Base-by-base conservation (phyloP, 2,329 filamentous ascomycete genomes). In the Calonectria fujianensis region DNA sequence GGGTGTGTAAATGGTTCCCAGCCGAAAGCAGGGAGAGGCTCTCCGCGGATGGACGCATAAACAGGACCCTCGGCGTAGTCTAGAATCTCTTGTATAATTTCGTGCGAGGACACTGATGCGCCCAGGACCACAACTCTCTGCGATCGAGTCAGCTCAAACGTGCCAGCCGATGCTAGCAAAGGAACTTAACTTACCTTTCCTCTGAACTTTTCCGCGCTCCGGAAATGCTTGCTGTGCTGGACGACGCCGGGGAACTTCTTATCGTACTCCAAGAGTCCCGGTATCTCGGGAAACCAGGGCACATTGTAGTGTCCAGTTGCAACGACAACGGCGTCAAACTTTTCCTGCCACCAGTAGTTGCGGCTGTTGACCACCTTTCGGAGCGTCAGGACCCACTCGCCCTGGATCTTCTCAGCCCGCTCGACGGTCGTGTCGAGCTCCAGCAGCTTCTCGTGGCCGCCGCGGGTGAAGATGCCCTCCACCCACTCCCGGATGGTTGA, bases 381-480 rank as follows among this genome's bases (percentile, higher is more conserved):
- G 35, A 92, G 81, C 0, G 87, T 90, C 29, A 91, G 75, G 2
- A 84, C 81, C 89, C 87, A 91, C 81, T 87, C 88, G 0, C 82
- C 81, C n/a, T 79, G 81, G 4, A 82, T 68, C 72, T 90, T 89
- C 35, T 88, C 85, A 0, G 88, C 89, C 9, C 85, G 82, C 80
- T 93, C 91, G 3, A 93, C 90, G 0, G 90, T 91, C 0, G 91
- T 93, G 67, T 88, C 87, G 69, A 89, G 87, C 6, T 86, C 85
- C n/a, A 76, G 67, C n/a, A 73, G 65, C 37, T 73, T 73, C n/a
- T 73, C 66, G 16, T 73, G 71, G 6, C 71, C 57, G 24, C 57
- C 48, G 2, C 66, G 66, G 10, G 66, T n/a, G 6, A 73, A 73
- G 20, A 73, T 69, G 14, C 65, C 66, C 37, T 73, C 71, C n/a